These are phyloP conservation scores for Cyanodermella asteris DNA, from an alignment of 2,329 filamentous ascomycete species.

Conservation along the genomic window DNA sequence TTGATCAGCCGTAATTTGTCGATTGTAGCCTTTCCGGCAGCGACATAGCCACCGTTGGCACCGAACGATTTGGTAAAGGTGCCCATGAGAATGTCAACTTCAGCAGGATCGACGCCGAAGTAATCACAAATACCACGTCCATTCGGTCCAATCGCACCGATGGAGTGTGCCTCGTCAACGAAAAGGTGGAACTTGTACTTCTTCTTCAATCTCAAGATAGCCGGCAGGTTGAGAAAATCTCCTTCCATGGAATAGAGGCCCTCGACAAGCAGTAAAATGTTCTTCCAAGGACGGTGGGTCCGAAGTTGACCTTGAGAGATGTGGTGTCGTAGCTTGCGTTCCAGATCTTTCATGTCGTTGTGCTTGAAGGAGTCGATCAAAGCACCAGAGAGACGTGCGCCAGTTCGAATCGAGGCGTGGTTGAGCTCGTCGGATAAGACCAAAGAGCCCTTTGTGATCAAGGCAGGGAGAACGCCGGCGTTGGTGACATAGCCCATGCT, in stretches of 20 bases:
- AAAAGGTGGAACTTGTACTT: constrained; percentile 96
- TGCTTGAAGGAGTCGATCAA: constrained; percentile 95
- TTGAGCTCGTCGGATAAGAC: constrained; percentile 96
- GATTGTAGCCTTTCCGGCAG: constrained; percentile 72
- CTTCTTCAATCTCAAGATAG: constrained; percentile 64
- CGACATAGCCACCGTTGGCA: constrained; percentile 90
- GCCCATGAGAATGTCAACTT: constrained; percentile 93
- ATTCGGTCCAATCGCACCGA: constrained; percentile 72
- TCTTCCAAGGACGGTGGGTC: constrained; percentile 98
- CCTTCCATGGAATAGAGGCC: constrained; percentile 99
- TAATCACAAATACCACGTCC: constrained; percentile 94
- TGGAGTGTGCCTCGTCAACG: constrained; percentile 87
- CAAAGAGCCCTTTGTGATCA: constrained; percentile 80
- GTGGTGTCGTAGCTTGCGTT: constrained; percentile 66
- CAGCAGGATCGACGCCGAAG: constrained; percentile 68
- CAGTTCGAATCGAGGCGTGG: constrained; percentile 91
- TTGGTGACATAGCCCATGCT: constrained; percentile 99
- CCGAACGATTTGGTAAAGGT: constrained; percentile 97
- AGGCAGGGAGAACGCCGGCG: constrained; percentile 71
- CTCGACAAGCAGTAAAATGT: constrained; percentile 90
- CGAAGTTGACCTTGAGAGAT: constrained; percentile 94
- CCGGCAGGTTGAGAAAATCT: constrained; percentile 94
- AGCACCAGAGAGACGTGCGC: constrained; percentile 78
- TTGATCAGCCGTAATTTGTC: constrained; percentile 78
- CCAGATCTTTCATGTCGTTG: constrained; percentile 80